Evolutionary conservation across 129 eudicot species (phyloP), one percentile per base, ranked within the genome.

Genomic region (Centrapalus pauciflorus): DNA sequence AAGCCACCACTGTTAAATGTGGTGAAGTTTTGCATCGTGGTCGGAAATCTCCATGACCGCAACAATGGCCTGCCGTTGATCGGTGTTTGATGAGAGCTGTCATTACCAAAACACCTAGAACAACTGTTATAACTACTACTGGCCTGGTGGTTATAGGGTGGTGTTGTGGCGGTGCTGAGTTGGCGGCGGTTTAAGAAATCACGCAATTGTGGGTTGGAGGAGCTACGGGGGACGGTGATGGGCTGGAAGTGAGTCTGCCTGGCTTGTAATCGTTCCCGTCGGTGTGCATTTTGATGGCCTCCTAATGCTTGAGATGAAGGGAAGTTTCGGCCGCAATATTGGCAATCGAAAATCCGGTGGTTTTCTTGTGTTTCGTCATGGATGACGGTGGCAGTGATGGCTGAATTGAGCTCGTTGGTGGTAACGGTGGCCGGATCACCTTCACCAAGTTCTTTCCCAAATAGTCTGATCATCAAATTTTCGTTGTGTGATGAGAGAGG

Each of bases 251-350:
- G 66, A 7, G 74, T n/a, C 7, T 46, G 41, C 24, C 66, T 75
- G 49, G 63, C 33, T 3, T 55, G 68, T 66, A 58, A 56, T 2
- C 79, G 68, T 16, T 75, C 79, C 43, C 72, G 57, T 66, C 73
- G 29, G 25, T 75, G 79, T 33, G 79, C 79, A 12, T 75, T 75
- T 45, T 92, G 98, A 64, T 92, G 98, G 55, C 98, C 98, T 21
- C 96, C 96, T 2, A 92, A 77, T 14, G 98, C 98, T 74, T 92
- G 98, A 1, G 96, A 92, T 7, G 98, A 88, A 0, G 89, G 87
- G 84, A 92, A 88, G 80, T 75, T 88, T 58, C 87, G 35, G 69
- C 82, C 67, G 55, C 98, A 92, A 45, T 92, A 92, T 23, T 81
- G 85, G 84, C 96, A 92, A 61, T 92, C 89, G 58, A 92, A 92